Conservation (phyloP, 1,284 basidiomycete genomes). For the Puccinia coronata region DNA sequence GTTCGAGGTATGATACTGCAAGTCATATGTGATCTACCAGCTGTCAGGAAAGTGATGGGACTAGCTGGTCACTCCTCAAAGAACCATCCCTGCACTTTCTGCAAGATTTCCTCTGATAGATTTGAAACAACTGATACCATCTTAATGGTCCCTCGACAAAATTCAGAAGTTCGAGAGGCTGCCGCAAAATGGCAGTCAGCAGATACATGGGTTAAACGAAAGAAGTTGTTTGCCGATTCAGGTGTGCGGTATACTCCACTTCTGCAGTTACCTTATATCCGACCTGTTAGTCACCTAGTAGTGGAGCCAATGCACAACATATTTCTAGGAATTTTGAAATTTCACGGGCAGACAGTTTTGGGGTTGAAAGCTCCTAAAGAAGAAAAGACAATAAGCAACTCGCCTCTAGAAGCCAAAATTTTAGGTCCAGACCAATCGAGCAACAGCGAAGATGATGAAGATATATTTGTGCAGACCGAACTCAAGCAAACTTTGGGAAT, state of each 20-base stretch:
- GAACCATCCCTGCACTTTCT: constrained; percentile 18
- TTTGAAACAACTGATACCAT: not conserved
- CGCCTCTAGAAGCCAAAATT: not conserved
- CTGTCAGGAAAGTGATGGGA: constrained; percentile 13
- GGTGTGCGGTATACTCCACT: constrained; percentile 30
- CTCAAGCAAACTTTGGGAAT: too few species aligned
- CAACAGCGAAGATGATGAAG: too few species aligned
- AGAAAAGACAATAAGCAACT: not conserved
- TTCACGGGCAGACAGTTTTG: constrained; percentile 7
- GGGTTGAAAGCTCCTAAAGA: constrained; percentile 10
- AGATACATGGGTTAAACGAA: not conserved
- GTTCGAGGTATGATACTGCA: constrained; percentile 12
- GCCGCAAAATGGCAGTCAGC: constrained; percentile 16
- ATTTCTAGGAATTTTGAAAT: constrained; percentile 29
- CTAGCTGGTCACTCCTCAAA: constrained; percentile 19
- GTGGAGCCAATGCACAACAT: constrained; percentile 47
- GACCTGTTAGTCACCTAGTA: constrained; percentile 2
- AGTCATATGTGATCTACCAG: constrained; percentile 33
- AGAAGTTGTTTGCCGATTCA: constrained; percentile 23
- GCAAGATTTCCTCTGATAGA: not conserved
- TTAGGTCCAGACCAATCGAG: too few species aligned
- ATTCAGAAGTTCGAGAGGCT: constrained; percentile 6
- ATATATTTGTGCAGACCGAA: too few species aligned
- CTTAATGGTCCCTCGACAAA: not conserved
- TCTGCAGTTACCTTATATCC: constrained; percentile 34